phyloP scores from a whole-genome alignment of 2,329 filamentous ascomycete genomes.

The Fusarium odoratissimum region DNA sequence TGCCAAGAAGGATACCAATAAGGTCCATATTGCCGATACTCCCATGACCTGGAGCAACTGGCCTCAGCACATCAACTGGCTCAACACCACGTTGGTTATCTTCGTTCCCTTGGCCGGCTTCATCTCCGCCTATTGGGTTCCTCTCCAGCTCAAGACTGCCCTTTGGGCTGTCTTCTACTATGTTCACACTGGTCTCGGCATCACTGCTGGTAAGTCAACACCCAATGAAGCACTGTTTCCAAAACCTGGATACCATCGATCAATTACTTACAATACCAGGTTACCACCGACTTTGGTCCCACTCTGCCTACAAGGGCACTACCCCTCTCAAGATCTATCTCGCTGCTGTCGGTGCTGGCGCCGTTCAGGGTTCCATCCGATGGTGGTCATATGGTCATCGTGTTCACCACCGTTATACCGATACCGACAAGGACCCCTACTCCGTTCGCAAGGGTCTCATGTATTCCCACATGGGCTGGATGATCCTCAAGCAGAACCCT shows the following conservation, averaged over 20 bases:
- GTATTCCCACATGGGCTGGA: slow-evolving; percentile 86
- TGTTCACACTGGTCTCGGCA: slow-evolving; percentile 84
- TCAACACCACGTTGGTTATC: slow-evolving; percentile 86
- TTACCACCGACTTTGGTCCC: slow-evolving; percentile 82
- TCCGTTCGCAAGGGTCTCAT: slow-evolving; percentile 88
- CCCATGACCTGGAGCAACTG: slow-evolving; percentile 85
- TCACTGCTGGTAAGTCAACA: slow-evolving; percentile 73
- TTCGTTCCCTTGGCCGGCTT: slow-evolving; percentile 80
- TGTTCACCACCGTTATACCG: slow-evolving; percentile 90
- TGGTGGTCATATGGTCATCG: slow-evolving; percentile 92
- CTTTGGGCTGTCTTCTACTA: slow-evolving; percentile 83
- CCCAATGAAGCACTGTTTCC: not conserved
- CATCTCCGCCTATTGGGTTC: slow-evolving; percentile 81
- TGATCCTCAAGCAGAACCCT: slow-evolving; percentile 93
- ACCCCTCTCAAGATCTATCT: slow-evolving; percentile 84
- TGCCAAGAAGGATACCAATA: slow-evolving; percentile 45
- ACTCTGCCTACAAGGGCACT: slow-evolving; percentile 83
- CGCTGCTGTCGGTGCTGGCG: slow-evolving; percentile 82
- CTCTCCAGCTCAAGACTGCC: slow-evolving; percentile 76
- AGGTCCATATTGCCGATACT: slow-evolving; percentile 81
- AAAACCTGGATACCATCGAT: not conserved
- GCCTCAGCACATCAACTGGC: slow-evolving; percentile 94
- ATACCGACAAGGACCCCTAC: slow-evolving; percentile 92
- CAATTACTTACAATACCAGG: slow-evolving; percentile 34
- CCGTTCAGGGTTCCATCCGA: slow-evolving; percentile 85